Conservation (phyloP, 2,329 filamentous ascomycete genomes). For the Fusarium tuaranense region DNA sequence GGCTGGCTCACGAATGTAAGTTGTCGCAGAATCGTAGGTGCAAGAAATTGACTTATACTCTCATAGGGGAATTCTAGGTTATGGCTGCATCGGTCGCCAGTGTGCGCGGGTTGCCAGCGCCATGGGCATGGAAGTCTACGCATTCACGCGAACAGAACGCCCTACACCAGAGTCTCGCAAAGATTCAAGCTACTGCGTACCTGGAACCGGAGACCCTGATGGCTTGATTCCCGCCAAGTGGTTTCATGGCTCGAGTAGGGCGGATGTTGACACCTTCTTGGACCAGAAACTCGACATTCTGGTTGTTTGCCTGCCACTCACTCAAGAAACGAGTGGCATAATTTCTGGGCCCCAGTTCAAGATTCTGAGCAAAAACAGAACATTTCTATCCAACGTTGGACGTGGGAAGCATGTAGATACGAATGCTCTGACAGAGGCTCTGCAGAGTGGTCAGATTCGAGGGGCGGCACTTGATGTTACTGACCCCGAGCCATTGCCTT, state of each 20-base stretch:
- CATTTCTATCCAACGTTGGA: background rate
- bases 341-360: constrained; percentile 46
- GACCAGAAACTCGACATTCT: constrained; percentile 56
- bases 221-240: background rate
- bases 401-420: constrained; percentile 1
- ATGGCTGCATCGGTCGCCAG: constrained; percentile 59
- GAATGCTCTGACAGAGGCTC: background rate
- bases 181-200: background rate
- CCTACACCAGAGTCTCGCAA: constrained; percentile 65
- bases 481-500: background rate
- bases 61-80: constrained; percentile 43
- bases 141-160: constrained; percentile 72
- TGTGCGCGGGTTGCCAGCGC: constrained; percentile 63
- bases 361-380: background rate
- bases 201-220: background rate
- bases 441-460: background rate
- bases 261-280: constrained; percentile 61
- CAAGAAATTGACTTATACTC: fast-evolving
- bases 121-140: constrained; percentile 74
- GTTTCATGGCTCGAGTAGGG: constrained; percentile 39
- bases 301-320: constrained; percentile 55
- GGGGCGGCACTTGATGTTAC: constrained; percentile 2
- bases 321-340: constrained; percentile 65
- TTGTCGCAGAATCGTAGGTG: background rate
- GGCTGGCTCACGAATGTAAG: background rate